Evolutionary conservation across 169 alveolate genomes (phyloP).

Genomic region (Plasmodium relictum): DNA sequence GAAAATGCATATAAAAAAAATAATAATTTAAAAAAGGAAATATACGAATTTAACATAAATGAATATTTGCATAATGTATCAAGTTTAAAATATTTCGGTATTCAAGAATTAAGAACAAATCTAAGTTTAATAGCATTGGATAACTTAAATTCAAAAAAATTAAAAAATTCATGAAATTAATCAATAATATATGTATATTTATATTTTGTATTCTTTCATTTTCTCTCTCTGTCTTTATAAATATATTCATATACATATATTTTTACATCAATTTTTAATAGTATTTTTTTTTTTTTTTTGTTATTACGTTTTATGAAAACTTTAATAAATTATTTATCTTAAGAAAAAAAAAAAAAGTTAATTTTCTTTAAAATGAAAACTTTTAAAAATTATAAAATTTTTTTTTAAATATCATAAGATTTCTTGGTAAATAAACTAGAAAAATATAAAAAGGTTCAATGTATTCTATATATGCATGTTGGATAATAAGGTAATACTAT

Average conservation of each 20-base stretch:
- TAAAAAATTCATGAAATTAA: conserved; percentile 2
- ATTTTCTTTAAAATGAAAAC: too few relatives aligned
- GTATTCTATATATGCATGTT: too few relatives aligned
- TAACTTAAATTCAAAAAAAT: not conserved
- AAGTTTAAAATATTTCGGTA: conserved; percentile 59
- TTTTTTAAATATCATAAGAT: too few relatives aligned
- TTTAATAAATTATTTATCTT: too few relatives aligned
- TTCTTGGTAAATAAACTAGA: too few relatives aligned
- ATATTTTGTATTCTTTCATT: too few relatives aligned
- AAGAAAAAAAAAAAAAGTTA: too few relatives aligned
- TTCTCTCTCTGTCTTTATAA: not conserved
- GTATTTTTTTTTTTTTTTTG: not conserved
- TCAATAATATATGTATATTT: not conserved
- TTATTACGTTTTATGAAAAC: too few relatives aligned
- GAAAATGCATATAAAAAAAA: conserved; percentile 19
- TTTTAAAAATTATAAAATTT: too few relatives aligned
- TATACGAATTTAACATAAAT: conserved; percentile 53
- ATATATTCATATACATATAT: not conserved
- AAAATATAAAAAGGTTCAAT: too few relatives aligned
- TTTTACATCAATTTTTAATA: not conserved
- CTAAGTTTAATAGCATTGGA: conserved; percentile 68
- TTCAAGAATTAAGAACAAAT: conserved; percentile 58
- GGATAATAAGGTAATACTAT: too few relatives aligned
- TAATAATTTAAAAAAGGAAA: not conserved
- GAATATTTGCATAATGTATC: conserved; percentile 61